Conservation (phyloP, 1,284 basidiomycete species). For the Polyporus tsugae region DNA sequence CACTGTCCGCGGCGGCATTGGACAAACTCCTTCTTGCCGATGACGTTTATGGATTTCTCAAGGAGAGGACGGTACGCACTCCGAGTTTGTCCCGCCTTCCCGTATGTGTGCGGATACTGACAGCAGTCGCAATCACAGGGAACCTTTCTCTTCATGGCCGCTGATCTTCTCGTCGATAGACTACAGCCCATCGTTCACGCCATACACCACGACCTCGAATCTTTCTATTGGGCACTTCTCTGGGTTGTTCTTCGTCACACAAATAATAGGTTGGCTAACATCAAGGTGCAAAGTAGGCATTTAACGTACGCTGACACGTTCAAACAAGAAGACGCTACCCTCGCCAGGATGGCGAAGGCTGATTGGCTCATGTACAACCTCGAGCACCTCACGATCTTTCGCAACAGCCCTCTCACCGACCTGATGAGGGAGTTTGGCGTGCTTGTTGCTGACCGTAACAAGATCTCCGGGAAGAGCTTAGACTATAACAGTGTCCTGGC, state of each 20-base stretch:
- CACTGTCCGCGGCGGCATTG: not conserved
- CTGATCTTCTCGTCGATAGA: not conserved
- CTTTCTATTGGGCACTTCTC: constrained; percentile 26
- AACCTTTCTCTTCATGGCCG: constrained; percentile 27
- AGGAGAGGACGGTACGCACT: too few species aligned
- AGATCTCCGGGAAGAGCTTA: too few species aligned
- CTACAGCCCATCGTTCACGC: not conserved
- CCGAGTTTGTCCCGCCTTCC: too few species aligned
- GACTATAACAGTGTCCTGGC: not conserved
- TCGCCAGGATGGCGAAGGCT: not conserved
- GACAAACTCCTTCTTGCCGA: not conserved
- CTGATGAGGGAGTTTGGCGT: not conserved
- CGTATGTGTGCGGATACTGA: not conserved
- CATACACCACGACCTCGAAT: constrained; percentile 21
- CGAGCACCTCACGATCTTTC: not conserved
- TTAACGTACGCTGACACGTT: not conserved
- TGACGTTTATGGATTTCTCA: not conserved
- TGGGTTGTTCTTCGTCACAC: constrained; percentile 28
- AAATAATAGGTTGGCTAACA: not conserved
- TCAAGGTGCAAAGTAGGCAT: too few species aligned
- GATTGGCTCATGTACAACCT: not conserved
- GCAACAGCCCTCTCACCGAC: not conserved
- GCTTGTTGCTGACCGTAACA: not conserved
- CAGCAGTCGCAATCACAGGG: constrained; percentile 11
- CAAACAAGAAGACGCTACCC: not conserved